phyloP scores from a whole-genome alignment of 352 stramenopile genomes.

The Paralagenidium karlingii region DNA sequence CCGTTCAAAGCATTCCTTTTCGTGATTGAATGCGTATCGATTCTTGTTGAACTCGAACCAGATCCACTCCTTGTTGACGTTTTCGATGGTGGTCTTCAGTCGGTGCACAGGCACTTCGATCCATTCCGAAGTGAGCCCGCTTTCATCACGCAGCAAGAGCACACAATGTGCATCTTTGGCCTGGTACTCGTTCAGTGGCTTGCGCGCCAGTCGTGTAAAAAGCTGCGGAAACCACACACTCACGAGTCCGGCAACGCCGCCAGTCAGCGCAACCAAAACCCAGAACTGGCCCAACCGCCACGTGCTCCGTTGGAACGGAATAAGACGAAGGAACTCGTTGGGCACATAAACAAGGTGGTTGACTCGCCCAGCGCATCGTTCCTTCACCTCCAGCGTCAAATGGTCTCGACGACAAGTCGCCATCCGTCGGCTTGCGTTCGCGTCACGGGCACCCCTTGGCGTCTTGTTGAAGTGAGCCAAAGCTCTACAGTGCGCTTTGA shows the following conservation, averaged over 20 bases:
- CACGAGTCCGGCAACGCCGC: constrained; percentile 16
- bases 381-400: no score
- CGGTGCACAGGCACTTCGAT: constrained; percentile 22
- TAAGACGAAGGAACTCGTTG: constrained; percentile 19
- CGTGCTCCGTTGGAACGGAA: constrained; percentile 22
- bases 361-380: constrained; percentile 14
- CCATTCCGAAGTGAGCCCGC: constrained; percentile 17
- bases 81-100: constrained; percentile 3
- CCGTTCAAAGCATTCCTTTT: constrained; percentile 30
- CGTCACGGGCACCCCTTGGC: no score
- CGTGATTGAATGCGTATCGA: constrained; percentile 40
- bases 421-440: no score
- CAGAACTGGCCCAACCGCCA: constrained; percentile 19
- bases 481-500: no score
- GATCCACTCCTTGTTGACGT: constrained; percentile 16
- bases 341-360: constrained; percentile 25
- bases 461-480: no score
- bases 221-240: constrained; percentile 52
- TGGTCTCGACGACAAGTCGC: no score
- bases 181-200: constrained; percentile 7
- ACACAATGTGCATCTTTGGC: constrained; percentile 29
- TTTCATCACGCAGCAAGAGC: constrained; percentile 22
- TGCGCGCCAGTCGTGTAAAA: constrained; percentile 36
- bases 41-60: constrained; percentile 69
- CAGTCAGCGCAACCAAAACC: constrained; percentile 12